Base-by-base conservation (phyloP, 1,284 basidiomycete genomes). In the Marasmius tenuissimus region DNA sequence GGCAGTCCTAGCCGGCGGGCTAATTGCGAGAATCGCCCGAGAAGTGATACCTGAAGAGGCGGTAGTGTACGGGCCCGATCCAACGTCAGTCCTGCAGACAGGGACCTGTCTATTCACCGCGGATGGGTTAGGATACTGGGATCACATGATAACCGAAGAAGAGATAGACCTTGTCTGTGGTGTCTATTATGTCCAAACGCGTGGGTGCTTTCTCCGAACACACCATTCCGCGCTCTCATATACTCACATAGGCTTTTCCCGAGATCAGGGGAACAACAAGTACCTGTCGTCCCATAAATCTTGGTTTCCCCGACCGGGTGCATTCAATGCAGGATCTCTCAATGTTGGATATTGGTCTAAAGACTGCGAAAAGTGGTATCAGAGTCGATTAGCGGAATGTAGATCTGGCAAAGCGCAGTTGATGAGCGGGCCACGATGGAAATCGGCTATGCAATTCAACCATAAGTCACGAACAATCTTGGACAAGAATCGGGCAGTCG, bases 11-110 rank as follows among this genome's bases (percentile, higher is more conserved):
- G 54, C 53, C 18, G 65, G 65, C n/a, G 63, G 61, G 1, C 8
- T 66, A 4, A 51, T 66, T 11, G 57, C 49, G 3, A 56, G 61
- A 1, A 38, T 66, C 4, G 65, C 63, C 2, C 40, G 50, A 35
- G 14, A 54, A 5, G 54, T 54, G n/a, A 59, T 58, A 5, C 22
- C 39, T 7, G 39, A 35, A 2, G 52, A 65, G 1, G 52, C 60
- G 9, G 59, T 65, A 3, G 14, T 63, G 1, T 54, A 58, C 22
- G 64, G 64, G 1, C 62, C 60, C 0, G 39, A 40, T 40, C 9
- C 39, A 40, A 16, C 9, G 16, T 40, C 39, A 16, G 16, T 40
- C 16, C 39, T 40, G 9, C 39, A 40, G 39, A 9, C 39, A 9
- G 39, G 39, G 9, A 40, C 9, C 16, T 40, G 39, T 16, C 9